Evolutionary conservation across 2,329 filamentous ascomycete genomes (phyloP).

Genomic region (Beauveria rudraprayagi): DNA sequence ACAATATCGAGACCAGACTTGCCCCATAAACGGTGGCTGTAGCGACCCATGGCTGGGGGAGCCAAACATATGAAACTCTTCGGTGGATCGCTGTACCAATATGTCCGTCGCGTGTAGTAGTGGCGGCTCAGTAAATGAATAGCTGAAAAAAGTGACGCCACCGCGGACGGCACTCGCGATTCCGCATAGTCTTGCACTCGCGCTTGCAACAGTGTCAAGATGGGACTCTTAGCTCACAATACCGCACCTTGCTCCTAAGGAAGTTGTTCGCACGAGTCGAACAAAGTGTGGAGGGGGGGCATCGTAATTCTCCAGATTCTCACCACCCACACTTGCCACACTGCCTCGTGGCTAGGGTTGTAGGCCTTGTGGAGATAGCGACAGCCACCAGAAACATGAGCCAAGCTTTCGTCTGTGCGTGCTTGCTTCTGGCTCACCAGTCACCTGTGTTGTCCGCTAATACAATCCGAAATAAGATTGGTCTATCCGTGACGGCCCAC

Average conservation of each 20-base stretch:
- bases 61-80: neutral
- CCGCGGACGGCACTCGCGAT: neutral
- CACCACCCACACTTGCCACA: too few relatives aligned
- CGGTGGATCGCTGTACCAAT: neutral
- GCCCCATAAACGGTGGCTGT: constrained; percentile 6
- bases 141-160: neutral
- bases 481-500: neutral
- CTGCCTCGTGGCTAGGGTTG: neutral
- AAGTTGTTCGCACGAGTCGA: too few relatives aligned
- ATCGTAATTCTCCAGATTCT: too few relatives aligned
- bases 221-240: too few relatives aligned
- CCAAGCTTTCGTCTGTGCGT: neutral
- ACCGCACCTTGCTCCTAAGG: too few relatives aligned
- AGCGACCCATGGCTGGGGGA: neutral
- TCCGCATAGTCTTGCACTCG: neutral
- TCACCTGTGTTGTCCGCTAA: neutral
- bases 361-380: neutral
- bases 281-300: too few relatives aligned
- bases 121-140: neutral
- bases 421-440: neutral
- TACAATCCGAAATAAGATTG: neutral
- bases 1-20: neutral
- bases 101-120: neutral
- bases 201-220: neutral
- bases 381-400: neutral